These are phyloP conservation scores for Scedosporium minutisporum DNA, from an alignment of 2,329 filamentous ascomycete species.

Conservation along the genomic window DNA sequence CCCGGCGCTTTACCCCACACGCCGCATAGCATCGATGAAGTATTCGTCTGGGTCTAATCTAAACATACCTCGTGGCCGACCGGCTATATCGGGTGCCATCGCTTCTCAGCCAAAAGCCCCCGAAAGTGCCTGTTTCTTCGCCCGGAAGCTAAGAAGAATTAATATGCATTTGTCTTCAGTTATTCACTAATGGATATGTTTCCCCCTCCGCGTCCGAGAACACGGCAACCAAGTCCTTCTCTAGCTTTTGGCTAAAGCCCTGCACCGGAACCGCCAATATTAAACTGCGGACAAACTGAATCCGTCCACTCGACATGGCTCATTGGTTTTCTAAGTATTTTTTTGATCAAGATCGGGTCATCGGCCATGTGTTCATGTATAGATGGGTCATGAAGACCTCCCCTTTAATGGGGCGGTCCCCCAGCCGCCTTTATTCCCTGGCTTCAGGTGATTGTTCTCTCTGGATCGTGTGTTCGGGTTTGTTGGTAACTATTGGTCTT, in stretches of 20 bases:
- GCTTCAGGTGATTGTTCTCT: not conserved
- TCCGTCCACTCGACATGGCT: not conserved
- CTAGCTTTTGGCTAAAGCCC: constrained; percentile 1
- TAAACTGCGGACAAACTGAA: not conserved
- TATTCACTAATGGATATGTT: not conserved
- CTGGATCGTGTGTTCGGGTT: not conserved
- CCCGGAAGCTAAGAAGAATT: not conserved
- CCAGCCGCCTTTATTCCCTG: not conserved
- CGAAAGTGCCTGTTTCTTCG: not conserved
- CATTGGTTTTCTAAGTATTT: not conserved
- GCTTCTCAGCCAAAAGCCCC: not conserved
- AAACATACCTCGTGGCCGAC: not conserved
- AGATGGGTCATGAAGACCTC: not conserved
- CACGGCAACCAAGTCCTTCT: not conserved
- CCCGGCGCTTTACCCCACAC: not conserved
- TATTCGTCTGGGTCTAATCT: not conserved
- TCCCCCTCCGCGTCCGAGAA: not conserved
- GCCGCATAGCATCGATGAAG: not conserved
- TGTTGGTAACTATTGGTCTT: not conserved
- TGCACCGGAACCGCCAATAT: not conserved
- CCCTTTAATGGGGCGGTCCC: not conserved
- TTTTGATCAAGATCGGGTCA: not conserved
- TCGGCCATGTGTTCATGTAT: not conserved
- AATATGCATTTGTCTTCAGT: not conserved
- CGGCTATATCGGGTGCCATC: not conserved